Conservation (phyloP, 495 filamentous ascomycete genomes). For the Aspergillus carlsbadensis region DNA sequence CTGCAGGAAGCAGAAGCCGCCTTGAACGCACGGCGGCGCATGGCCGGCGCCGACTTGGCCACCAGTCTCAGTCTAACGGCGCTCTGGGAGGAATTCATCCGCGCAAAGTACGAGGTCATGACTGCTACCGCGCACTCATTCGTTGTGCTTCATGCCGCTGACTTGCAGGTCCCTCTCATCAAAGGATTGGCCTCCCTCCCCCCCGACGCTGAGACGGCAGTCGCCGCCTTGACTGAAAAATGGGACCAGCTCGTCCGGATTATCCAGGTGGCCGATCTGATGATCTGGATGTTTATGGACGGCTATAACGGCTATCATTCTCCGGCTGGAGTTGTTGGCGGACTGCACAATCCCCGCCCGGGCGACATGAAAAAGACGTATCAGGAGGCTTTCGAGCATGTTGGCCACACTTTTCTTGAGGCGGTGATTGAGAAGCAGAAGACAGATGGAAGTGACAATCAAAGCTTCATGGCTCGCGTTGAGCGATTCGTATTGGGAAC, state of each 20-base stretch:
- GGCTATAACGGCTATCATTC: background rate
- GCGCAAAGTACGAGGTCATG: slow-evolving; percentile 27
- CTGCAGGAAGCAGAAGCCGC: slow-evolving; percentile 9
- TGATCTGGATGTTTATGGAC: background rate
- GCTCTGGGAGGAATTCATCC: slow-evolving; percentile 31
- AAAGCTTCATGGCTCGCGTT: slow-evolving; percentile 1
- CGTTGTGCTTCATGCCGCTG: slow-evolving; percentile 22
- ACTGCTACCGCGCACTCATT: slow-evolving; percentile 27
- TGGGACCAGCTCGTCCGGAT: slow-evolving; percentile 1
- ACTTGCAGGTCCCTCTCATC: slow-evolving; percentile 17
- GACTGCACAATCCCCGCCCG: background rate
- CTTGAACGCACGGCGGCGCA: slow-evolving; percentile 17
- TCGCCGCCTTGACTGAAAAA: background rate
- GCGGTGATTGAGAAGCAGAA: background rate
- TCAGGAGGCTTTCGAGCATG: background rate
- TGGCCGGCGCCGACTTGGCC: background rate
- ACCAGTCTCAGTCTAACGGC: slow-evolving; percentile 16
- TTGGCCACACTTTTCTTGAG: background rate
- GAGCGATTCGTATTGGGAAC: slow-evolving; percentile 6
- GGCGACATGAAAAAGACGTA: background rate
- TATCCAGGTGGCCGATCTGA: background rate
- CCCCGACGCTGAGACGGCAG: no score
- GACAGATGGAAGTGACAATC: slow-evolving; percentile 8
- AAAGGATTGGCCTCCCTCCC: no score
- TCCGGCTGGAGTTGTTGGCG: background rate